phyloP scores from a whole-genome alignment of 2,329 filamentous ascomycete genomes.

The Beauveria rudraprayagi region DNA sequence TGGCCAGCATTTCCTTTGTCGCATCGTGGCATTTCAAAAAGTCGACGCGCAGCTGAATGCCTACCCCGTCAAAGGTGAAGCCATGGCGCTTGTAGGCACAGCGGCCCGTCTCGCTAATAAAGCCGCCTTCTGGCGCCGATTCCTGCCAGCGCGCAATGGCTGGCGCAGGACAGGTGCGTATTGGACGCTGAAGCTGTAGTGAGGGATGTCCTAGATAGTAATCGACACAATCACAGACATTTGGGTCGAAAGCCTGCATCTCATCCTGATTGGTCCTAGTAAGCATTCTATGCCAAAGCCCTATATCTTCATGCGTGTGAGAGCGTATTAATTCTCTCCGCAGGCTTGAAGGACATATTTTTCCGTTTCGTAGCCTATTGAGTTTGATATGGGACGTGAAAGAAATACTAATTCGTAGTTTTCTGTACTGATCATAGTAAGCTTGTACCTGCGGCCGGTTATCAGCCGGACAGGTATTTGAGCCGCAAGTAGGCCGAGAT shows the following conservation, averaged over 20 bases:
- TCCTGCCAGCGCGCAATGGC: background rate
- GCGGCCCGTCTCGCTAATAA: background rate
- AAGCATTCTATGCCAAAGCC: background rate
- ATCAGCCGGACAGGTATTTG: background rate
- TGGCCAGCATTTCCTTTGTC: background rate
- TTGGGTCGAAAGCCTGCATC: background rate
- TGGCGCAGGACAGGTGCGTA: background rate
- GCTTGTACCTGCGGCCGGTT: background rate
- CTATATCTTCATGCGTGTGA: fast-evolving
- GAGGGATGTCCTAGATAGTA: background rate
- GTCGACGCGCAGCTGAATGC: background rate
- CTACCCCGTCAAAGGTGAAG: background rate
- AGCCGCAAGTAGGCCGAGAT: background rate
- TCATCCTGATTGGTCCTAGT: background rate
- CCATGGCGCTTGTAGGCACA: background rate
- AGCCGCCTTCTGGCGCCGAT: background rate
- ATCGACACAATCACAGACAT: background rate
- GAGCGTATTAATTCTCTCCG: background rate
- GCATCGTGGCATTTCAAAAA: background rate
- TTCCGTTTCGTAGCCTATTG: background rate
- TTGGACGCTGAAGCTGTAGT: background rate
- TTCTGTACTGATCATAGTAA: background rate
- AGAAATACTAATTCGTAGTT: background rate
- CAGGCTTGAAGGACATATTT: background rate
- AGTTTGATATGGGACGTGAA: background rate